Percentiles rank a stretch among this genome's conserved stretches.
These are phyloP conservation scores for Neonectria punicea DNA, from an alignment of 2,329 filamentous ascomycete genomes.

Conservation along the genomic window DNA sequence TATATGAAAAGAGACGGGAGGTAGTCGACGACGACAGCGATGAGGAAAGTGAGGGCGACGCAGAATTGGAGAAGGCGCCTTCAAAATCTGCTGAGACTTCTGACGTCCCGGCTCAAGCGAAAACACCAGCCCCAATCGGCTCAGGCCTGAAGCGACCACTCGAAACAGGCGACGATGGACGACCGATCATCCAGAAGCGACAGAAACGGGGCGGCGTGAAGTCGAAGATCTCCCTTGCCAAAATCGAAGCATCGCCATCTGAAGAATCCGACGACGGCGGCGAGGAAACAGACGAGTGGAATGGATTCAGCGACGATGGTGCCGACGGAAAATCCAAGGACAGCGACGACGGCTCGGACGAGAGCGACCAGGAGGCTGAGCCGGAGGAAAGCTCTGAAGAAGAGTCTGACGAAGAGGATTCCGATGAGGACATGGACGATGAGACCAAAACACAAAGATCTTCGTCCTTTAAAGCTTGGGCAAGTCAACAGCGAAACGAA, in stretches of 20 bases:
- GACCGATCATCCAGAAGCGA: conserved; percentile 83
- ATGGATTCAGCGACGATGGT: conserved; percentile 66
- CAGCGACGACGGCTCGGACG: conserved; percentile 35
- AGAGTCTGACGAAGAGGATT: conserved; percentile 46
- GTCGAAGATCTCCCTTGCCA: conserved; percentile 60
- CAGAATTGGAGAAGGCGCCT: conserved; percentile 1
- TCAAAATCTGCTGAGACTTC: conserved; percentile 10
- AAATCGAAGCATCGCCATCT: conserved; percentile 52
- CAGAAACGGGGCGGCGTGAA: conserved; percentile 75
- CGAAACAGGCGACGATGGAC: conserved; percentile 80
- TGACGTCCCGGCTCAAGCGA: conserved; percentile 13
- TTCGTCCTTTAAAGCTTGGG: conserved; percentile 93
- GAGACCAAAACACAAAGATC: conserved; percentile 49
- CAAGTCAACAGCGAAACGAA: conserved; percentile 84
- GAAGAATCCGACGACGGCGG: conserved; percentile 46
- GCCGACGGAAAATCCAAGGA: conserved; percentile 44
- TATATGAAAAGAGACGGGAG: conserved; percentile 58
- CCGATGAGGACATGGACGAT: conserved; percentile 42
- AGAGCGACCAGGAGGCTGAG: conserved; percentile 45
- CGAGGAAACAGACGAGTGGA: conserved; percentile 64
- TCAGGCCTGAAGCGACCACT: conserved; percentile 89
- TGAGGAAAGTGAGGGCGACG: conserved; percentile 29
- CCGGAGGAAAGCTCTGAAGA: conserved; percentile 44
- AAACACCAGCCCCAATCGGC: conserved; percentile 58
- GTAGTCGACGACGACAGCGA: conserved; percentile 41